Base-by-base conservation (phyloP, 2,329 filamentous ascomycete species). In the Graphilbum ipis-grandicollis region DNA sequence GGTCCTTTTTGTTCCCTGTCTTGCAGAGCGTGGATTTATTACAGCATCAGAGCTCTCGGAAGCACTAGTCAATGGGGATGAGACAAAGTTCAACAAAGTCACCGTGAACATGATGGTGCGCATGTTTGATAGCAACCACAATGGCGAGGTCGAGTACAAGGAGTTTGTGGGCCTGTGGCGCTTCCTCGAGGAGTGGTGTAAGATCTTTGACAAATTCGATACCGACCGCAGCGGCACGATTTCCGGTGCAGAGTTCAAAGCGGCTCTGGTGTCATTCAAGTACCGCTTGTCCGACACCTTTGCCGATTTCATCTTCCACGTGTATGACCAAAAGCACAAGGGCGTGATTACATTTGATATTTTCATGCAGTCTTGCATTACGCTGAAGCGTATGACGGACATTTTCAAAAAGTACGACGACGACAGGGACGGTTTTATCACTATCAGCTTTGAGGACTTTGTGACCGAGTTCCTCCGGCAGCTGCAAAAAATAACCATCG, bases 51-150 rank as follows among this genome's bases (percentile, higher is more conserved):
- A 96, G 56, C 75, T 98, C 31, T 79, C 82, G 9, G 78, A 81
- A 1, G 90, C 90, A 17, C 74, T 98, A 6, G 86, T 96, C 41
- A 98, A 98, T 53, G 88, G 86, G 38, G 90, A 98, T 65, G 94
- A 83, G 73, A 83, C 83, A 2, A 49, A 84, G 5, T 98, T 98
- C 55, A 86, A 98, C 57, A 69, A 76, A 5, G 81, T 93, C 49
- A 98, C 90, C 2, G 86, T 96, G 45, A 79, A 79, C 51, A 93
- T 96, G 83, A 94, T 98, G 86, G 94, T 98, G 47, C 80, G 86
- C 52, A 96, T 98, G 90, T 98, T 98, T 59, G 88, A 96, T 60
- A 82, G 79, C 40, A 82, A 94, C 58, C 79, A 82, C 48, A 80
- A 72, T 43, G 85, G 86, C 36, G 81, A 79, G 13, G 92, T 98